phyloP scores from a whole-genome alignment of 2,329 filamentous ascomycete genomes.

The Didymellaceae sp. region DNA sequence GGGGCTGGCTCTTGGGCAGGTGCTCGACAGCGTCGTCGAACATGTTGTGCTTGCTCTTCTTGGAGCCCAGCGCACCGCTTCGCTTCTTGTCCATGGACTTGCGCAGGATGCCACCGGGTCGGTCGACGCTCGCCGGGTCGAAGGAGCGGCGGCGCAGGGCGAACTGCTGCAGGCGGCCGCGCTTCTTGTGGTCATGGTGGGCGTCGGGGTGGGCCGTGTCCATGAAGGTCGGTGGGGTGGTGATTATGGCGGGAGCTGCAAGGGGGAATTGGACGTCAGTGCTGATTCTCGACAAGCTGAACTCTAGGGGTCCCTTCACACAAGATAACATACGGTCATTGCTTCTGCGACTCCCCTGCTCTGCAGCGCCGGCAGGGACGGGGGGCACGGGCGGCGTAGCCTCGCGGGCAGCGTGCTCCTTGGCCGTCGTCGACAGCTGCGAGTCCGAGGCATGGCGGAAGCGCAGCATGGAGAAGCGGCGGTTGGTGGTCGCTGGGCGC shows the following conservation, averaged over 20 bases:
- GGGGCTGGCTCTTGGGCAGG: constrained; percentile 65
- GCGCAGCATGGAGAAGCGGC: constrained; percentile 72
- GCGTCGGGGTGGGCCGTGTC: constrained; percentile 20
- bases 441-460: constrained; percentile 94
- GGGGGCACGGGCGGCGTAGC: constrained; percentile 51
- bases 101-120: constrained; percentile 35
- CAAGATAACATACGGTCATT: constrained; percentile 3
- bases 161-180: constrained; percentile 46
- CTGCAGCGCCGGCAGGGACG: constrained; percentile 33
- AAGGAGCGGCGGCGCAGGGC: constrained; percentile 46
- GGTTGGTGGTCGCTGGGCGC: constrained; percentile 47
- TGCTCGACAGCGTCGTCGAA: constrained; percentile 54
- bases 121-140: constrained; percentile 41
- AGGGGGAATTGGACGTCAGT: constrained; percentile 6
- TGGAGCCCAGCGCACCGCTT: constrained; percentile 33
- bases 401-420: constrained; percentile 67
- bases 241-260: constrained; percentile 75
- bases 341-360: too few relatives aligned
- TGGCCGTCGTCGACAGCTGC: constrained; percentile 78
- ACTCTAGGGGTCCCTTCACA: background rate
- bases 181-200: constrained; percentile 29
- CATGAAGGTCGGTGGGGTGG: constrained; percentile 79
- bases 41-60: constrained; percentile 37
- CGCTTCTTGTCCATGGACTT: constrained; percentile 48
- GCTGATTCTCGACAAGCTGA: too few relatives aligned